Evolutionary conservation across 192 early-diverging fungal genomes (phyloP).

Genomic region (Backusella macrospora): DNA sequence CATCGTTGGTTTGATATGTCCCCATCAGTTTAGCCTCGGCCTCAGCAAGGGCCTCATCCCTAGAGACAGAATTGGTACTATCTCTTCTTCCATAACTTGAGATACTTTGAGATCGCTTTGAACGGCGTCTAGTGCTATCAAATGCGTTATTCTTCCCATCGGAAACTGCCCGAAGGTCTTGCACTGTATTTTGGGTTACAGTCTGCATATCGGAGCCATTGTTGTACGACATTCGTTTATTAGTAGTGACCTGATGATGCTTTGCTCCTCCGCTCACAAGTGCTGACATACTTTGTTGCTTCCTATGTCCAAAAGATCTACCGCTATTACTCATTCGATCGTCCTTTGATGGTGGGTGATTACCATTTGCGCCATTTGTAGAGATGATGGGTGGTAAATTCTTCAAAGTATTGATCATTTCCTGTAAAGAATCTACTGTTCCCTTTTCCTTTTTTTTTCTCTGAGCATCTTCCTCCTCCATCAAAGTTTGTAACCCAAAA

Average conservation of each 20-base stretch:
- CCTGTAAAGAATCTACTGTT: constrained; percentile 50
- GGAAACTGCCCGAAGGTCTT: constrained; percentile 24
- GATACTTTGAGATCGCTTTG: background rate
- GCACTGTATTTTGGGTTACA: constrained; percentile 23
- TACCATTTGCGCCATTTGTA: background rate
- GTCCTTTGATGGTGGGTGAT: background rate
- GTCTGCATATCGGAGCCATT: constrained; percentile 25
- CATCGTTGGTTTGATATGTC: constrained; percentile 19
- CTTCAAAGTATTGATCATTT: constrained; percentile 56
- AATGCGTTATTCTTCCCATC: constrained; percentile 13
- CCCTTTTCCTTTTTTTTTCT: constrained; percentile 41
- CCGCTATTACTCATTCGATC: constrained; percentile 13
- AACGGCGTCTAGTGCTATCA: constrained; percentile 3
- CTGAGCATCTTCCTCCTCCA: constrained; percentile 30
- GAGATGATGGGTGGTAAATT: constrained; percentile 43
- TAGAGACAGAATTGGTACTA: constrained; percentile 9
- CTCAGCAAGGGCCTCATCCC: constrained; percentile 29
- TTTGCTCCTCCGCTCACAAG: constrained; percentile 13
- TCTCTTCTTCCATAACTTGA: constrained; percentile 5
- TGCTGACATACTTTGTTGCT: constrained; percentile 40
- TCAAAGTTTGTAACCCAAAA: constrained; percentile 30
- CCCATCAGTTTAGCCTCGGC: constrained; percentile 38
- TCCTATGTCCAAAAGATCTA: constrained; percentile 30
- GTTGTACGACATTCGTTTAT: constrained; percentile 31
- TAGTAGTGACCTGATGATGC: constrained; percentile 8